Evolutionary conservation across 129 eudicot genomes (phyloP).

Genomic region (Logfia minima): DNA sequence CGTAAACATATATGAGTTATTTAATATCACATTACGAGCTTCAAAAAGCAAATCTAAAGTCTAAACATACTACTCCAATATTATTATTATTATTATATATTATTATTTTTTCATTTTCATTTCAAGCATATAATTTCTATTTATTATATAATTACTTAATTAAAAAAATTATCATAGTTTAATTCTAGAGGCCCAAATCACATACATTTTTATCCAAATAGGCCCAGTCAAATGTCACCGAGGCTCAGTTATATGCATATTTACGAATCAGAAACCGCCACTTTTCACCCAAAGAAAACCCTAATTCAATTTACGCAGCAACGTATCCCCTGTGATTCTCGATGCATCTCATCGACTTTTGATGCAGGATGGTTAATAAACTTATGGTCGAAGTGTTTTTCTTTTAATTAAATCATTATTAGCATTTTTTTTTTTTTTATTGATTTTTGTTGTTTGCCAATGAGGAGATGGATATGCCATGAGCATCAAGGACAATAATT

Average conservation of each 20-base stretch:
- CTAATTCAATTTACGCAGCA: conserved; percentile 11
- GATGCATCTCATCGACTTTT: background rate
- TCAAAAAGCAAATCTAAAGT: too few relatives aligned
- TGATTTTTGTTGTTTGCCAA: conserved; percentile 10
- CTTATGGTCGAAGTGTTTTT: too few relatives aligned
- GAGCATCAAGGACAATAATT: conserved; percentile 35
- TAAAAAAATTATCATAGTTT: too few relatives aligned
- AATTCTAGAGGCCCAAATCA: background rate
- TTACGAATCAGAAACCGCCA: background rate
- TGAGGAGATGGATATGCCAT: conserved; percentile 36
- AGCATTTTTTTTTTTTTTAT: background rate
- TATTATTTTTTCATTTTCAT: too few relatives aligned
- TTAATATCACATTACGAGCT: too few relatives aligned
- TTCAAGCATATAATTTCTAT: too few relatives aligned
- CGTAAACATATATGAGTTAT: too few relatives aligned
- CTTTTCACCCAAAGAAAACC: conserved; percentile 7
- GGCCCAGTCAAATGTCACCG: background rate
- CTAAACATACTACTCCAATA: too few relatives aligned
- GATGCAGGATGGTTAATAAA: background rate
- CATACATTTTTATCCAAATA: background rate
- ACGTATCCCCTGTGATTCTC: background rate
- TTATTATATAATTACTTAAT: too few relatives aligned
- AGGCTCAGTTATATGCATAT: background rate
- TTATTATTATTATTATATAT: too few relatives aligned
- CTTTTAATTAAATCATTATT: background rate